Conservation (phyloP, 2,329 filamentous ascomycete genomes). For the Akanthomyces muscarius region DNA sequence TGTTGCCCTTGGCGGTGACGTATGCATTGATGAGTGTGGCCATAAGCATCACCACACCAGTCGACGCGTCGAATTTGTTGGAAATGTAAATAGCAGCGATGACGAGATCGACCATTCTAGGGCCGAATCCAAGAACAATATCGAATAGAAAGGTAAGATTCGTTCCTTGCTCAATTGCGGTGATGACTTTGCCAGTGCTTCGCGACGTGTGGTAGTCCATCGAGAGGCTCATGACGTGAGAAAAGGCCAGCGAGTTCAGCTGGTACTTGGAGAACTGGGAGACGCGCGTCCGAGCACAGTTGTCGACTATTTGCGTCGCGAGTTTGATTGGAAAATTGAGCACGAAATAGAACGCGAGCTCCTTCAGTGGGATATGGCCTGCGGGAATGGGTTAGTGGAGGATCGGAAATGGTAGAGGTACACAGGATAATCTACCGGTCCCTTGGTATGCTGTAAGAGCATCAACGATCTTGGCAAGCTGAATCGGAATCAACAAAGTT, state of each 20-base stretch:
- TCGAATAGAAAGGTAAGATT: slow-evolving; percentile 56
- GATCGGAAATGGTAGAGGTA: background rate
- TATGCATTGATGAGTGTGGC: slow-evolving; percentile 20
- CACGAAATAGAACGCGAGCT: slow-evolving; percentile 17
- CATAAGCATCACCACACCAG: slow-evolving; percentile 24
- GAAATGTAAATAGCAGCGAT: slow-evolving; percentile 59
- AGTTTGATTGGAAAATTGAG: slow-evolving; percentile 20
- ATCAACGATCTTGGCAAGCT: slow-evolving; percentile 26
- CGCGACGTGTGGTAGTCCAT: slow-evolving; percentile 66
- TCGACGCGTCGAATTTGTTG: slow-evolving; percentile 42
- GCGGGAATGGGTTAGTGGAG: background rate
- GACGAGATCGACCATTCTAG: slow-evolving; percentile 56
- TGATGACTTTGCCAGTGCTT: slow-evolving; percentile 57
- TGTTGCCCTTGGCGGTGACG: slow-evolving; percentile 20
- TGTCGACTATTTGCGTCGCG: slow-evolving; percentile 8
- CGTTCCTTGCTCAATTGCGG: slow-evolving; percentile 57
- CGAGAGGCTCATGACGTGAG: slow-evolving; percentile 62
- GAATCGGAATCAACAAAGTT: slow-evolving; percentile 25
- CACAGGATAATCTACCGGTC: background rate
- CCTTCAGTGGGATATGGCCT: slow-evolving; percentile 16
- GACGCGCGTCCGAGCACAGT: slow-evolving; percentile 24
- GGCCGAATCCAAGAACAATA: slow-evolving; percentile 53
- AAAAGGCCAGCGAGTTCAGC: slow-evolving; percentile 52
- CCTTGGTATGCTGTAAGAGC: slow-evolving; percentile 19
- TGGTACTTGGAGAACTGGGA: slow-evolving; percentile 40